phyloP scores from a whole-genome alignment of 768 basidiomycete species.

The Boletus rex-veris region DNA sequence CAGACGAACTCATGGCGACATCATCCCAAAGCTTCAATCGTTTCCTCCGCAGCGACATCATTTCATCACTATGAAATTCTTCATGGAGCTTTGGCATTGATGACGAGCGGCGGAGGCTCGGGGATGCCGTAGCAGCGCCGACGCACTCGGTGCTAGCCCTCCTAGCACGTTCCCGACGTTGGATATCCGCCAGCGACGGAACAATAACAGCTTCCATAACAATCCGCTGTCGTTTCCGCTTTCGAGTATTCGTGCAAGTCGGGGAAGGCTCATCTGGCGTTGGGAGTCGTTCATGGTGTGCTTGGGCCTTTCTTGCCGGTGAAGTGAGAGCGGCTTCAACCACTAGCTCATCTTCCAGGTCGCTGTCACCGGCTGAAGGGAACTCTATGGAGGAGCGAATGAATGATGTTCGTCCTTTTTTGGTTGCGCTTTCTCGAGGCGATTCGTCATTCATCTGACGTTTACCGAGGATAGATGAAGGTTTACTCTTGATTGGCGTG shows the following conservation, averaged over 20 bases:
- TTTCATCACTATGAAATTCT: conserved; percentile 16
- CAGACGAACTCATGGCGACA: conserved; percentile 10
- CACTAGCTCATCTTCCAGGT: conserved; percentile 31
- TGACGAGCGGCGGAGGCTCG: conserved; percentile 24
- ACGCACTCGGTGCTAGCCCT: conserved; percentile 17
- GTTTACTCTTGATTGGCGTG: conserved; percentile 28
- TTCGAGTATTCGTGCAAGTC: conserved; percentile 8
- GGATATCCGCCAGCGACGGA: conserved; percentile 35
- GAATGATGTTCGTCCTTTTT: conserved; percentile 29
- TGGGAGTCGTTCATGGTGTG: neutral
- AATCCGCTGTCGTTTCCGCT: conserved; percentile 47
- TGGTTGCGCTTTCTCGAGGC: conserved; percentile 22
- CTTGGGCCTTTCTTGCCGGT: conserved; percentile 15
- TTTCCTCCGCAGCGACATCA: conserved; percentile 14
- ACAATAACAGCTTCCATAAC: conserved; percentile 53
- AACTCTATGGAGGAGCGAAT: conserved; percentile 32
- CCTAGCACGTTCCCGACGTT: conserved; percentile 16
- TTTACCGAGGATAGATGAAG: conserved; percentile 40
- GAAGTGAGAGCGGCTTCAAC: conserved; percentile 24
- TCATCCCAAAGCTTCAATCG: conserved; percentile 25
- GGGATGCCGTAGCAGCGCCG: conserved; percentile 1
- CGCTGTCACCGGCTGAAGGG: conserved; percentile 22
- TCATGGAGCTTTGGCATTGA: conserved; percentile 24
- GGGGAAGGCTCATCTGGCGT: conserved; percentile 3
- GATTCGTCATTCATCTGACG: conserved; percentile 40